These are phyloP conservation scores for Multifurca ochricompacta DNA, from an alignment of 768 basidiomycete species.

Conservation along the genomic window DNA sequence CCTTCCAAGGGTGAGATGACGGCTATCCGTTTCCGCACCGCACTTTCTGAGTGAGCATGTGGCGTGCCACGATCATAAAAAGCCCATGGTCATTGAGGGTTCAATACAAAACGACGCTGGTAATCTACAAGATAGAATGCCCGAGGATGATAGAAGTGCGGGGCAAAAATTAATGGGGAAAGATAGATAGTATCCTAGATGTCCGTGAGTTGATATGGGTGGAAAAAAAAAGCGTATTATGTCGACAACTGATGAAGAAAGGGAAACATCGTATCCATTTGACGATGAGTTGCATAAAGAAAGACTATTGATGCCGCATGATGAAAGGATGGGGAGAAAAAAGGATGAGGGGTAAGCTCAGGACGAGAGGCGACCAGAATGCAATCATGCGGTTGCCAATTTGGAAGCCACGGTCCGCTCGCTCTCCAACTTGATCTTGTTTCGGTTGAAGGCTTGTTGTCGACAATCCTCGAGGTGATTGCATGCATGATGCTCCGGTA, in stretches of 20 bases:
- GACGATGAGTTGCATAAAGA: not conserved
- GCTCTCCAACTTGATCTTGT: slow-evolving; percentile 81
- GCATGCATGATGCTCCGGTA: slow-evolving; percentile 85
- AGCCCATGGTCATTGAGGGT: slow-evolving; percentile 1
- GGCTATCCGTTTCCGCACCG: no score
- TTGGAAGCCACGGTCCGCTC: slow-evolving; percentile 83
- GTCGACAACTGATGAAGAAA: slow-evolving; percentile 7
- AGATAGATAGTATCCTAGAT: slow-evolving; percentile 19
- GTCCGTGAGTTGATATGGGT: slow-evolving; percentile 22
- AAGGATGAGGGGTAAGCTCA: slow-evolving; percentile 6
- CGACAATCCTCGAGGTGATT: slow-evolving; percentile 76
- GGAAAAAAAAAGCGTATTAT: slow-evolving; percentile 24
- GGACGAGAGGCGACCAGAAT: slow-evolving; percentile 15
- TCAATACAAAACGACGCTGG: slow-evolving; percentile 16
- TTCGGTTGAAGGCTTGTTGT: slow-evolving; percentile 80
- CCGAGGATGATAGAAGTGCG: not conserved
- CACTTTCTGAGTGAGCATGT: no score
- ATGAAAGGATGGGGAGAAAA: not conserved
- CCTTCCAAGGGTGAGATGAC: not conserved
- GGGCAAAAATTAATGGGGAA: slow-evolving; percentile 7
- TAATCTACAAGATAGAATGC: slow-evolving; percentile 18
- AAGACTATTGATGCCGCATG: not conserved
- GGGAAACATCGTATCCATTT: not conserved
- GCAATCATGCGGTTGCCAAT: slow-evolving; percentile 65
- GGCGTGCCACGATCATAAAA: not conserved